A percentile compares a stretch with the other conserved stretches of the same genome.
Evolutionary conservation across 73 alveolate species (phyloP).

Genomic region (Paraurostyla sp.): DNA sequence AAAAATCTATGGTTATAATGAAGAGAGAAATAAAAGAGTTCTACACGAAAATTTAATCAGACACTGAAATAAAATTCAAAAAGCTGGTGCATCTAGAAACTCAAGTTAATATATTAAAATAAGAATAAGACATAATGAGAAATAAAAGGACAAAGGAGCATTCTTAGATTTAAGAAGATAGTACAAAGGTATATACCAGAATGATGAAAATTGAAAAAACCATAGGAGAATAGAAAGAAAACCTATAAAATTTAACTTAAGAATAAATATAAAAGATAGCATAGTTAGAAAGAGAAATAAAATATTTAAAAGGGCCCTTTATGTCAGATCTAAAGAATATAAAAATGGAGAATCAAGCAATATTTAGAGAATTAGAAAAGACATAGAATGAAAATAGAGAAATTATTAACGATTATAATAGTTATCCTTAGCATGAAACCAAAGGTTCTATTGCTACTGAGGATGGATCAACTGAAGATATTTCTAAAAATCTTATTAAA

Average conservation of each 20-base stretch:
- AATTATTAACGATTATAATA: not conserved
- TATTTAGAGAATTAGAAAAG: not conserved
- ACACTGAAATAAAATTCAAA: not conserved
- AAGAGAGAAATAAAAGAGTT: constrained; percentile 12
- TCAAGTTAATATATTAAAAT: not conserved
- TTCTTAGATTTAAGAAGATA: not conserved
- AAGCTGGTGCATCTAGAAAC: not conserved
- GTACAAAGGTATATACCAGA: not conserved
- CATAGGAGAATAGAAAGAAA: not conserved
- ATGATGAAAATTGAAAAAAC: not conserved
- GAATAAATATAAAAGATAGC: not conserved
- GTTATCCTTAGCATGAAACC: not conserved
- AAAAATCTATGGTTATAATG: constrained; percentile 3
- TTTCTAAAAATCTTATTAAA: not conserved
- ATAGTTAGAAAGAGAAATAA: not conserved
- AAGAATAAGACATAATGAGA: constrained; percentile 37
- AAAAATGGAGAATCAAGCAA: not conserved
- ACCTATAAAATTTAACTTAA: not conserved
- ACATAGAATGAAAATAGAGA: constrained; percentile 23
- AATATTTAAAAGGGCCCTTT: constrained; percentile 19
- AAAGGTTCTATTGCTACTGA: not conserved
- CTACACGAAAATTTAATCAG: not conserved
- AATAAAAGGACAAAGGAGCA: constrained; percentile 30
- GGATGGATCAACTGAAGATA: not conserved
- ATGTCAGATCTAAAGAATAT: not conserved